Evolutionary conservation across 768 basidiomycete species (phyloP), one percentile per base, ranked within the genome.

Genomic region (Rossbeevera mucosa): DNA sequence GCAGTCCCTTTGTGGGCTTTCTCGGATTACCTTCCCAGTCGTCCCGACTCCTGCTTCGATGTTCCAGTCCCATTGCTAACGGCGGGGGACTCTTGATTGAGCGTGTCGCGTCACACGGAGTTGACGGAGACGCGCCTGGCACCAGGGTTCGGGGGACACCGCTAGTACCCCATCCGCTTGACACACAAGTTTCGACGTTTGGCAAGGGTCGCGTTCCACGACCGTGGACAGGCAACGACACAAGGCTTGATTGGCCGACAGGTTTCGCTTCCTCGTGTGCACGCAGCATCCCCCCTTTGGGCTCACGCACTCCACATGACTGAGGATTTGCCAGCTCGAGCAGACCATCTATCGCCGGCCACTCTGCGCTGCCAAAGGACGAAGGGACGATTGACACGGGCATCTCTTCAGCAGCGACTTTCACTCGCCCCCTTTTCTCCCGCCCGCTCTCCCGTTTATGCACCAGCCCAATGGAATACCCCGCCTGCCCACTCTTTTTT

Each of bases 401-500:
- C 26, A 6, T 21, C 24, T 50, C 54, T 4, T 13, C 50, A 18
- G 18, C 11, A 18, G 5, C 18, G 5, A 7, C 47, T 30, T 9
- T 31, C 20, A 22, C 36, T n/a, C 26, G 30, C 18, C 22, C 25
- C 46, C 13, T 48, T 25, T 18, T 49, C 44, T 29, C 29, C 22
- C 36, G 50, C 22, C 31, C 20, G 5, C 1, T 25, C 28, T 5
- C 26, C 24, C 44, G 43, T 33, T 22, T 50, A 14, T 40, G 38
- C n/a, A 5, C 69, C 8, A 14, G 21, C 11, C 21, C 31, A n/a
- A 11, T 14, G 11, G 3, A 68, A 0, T 5, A 5, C 22, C 21
- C 42, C 47, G 59, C 59, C 33, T 68, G 63, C 41, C 73, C 72
- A 48, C 70, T 71, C 55, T 75, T 67, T 66, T 76, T 76, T 47